Percentiles rank a stretch among this genome's conserved stretches.
These are phyloP conservation scores for Euphrasia confusa DNA, from an alignment of 257 asterid species.

Conservation along the genomic window DNA sequence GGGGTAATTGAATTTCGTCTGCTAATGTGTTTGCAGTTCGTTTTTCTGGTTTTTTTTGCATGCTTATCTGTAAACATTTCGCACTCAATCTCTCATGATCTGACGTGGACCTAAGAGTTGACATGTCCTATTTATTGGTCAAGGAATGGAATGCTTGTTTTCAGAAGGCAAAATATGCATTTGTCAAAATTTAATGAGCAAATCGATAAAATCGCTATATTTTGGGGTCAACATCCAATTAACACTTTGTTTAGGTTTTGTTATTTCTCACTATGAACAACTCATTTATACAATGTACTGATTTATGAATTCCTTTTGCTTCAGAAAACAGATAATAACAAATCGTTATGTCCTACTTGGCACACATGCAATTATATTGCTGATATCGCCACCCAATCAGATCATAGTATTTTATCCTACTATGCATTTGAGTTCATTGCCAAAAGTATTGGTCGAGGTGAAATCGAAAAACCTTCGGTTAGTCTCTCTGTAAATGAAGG, in stretches of 20 bases:
- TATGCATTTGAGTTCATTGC: conserved; percentile 73
- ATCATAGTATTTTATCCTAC: conserved; percentile 56
- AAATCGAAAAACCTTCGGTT: conserved; percentile 51
- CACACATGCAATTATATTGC: conserved; percentile 57
- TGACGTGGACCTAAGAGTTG: no score
- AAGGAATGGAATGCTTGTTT: no score
- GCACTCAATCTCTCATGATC: no score
- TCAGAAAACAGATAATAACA: conserved; percentile 89
- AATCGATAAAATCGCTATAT: no score
- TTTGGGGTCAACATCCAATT: no score
- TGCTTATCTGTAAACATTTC: no score
- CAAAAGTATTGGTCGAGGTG: conserved; percentile 72
- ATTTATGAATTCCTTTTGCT: conserved; percentile 20
- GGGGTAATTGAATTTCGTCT: no score
- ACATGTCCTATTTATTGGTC: no score
- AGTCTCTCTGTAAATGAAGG: conserved; percentile 66
- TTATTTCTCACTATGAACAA: not conserved
- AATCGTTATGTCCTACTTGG: conserved; percentile 69
- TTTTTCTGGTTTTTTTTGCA: no score
- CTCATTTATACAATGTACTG: conserved; percentile 17
- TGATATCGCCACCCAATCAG: conserved; percentile 60
- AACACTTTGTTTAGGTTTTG: not conserved
- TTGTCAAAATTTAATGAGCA: no score
- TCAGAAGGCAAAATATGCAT: no score
- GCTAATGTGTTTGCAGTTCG: no score